phyloP scores from a whole-genome alignment of 176 grass and related monocot species.

The Bonia amplexicaulis region DNA sequence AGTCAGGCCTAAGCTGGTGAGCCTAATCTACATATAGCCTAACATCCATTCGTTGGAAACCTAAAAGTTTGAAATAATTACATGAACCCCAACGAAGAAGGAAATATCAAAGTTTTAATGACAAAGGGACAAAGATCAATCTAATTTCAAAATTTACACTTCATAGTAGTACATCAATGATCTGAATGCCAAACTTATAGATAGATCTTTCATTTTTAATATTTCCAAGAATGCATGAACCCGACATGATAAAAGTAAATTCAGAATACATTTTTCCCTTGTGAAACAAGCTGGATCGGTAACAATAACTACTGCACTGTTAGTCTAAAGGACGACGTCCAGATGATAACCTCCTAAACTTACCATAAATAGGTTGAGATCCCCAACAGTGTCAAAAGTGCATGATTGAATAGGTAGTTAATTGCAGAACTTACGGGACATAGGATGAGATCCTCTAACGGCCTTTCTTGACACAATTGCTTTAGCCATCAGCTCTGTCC shows the following conservation, averaged over 20 bases:
- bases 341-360: neutral
- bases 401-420: neutral
- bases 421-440: neutral
- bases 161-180: neutral
- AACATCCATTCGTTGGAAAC: neutral
- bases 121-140: neutral
- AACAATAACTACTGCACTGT: neutral
- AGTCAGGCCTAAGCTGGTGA: neutral
- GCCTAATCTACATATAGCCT: neutral
- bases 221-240: neutral
- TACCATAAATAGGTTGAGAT: neutral
- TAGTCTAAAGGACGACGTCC: neutral
- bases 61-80: conserved; percentile 15
- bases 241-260: neutral
- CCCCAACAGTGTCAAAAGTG: neutral
- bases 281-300: neutral
- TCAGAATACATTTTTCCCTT: neutral
- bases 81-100: neutral
- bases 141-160: neutral
- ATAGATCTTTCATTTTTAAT: neutral
- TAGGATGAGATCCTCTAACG: neutral
- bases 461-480: neutral
- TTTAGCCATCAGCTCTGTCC: neutral
- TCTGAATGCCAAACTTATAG: neutral
- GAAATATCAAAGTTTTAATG: neutral